These are phyloP conservation scores for Orychophragmus violaceus DNA, from an alignment of 345 rosid species.

Conservation along the genomic window DNA sequence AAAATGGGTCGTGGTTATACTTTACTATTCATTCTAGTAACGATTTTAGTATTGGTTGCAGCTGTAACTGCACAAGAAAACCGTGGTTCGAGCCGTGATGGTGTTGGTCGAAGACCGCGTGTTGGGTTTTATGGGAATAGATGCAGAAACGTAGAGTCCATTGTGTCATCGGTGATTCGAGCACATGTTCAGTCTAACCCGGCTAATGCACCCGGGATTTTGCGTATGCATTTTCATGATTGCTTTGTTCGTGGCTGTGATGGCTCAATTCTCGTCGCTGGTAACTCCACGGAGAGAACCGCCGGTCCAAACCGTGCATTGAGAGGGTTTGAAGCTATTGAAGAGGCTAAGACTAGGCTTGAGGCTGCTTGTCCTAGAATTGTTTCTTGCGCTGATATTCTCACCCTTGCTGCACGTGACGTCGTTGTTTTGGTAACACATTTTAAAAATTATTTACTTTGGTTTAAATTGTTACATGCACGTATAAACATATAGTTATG, in stretches of 20 bases:
- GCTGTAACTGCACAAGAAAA: slow-evolving; percentile 13
- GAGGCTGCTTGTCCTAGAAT: slow-evolving; percentile 35
- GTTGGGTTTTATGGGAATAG: slow-evolving; percentile 20
- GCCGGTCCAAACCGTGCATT: slow-evolving; percentile 28
- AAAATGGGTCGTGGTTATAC: slow-evolving; percentile 17
- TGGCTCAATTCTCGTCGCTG: slow-evolving; percentile 31
- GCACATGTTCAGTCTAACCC: slow-evolving; percentile 28
- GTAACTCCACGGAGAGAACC: slow-evolving; percentile 29
- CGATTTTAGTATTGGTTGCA: slow-evolving; percentile 2
- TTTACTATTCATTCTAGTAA: neutral
- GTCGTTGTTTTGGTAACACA: slow-evolving; percentile 34
- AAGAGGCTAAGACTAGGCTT: slow-evolving; percentile 32
- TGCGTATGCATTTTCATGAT: slow-evolving; percentile 39
- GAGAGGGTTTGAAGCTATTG: slow-evolving; percentile 38
- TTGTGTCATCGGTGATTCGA: slow-evolving; percentile 19
- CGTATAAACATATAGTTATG: neutral
- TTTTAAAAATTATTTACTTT: neutral
- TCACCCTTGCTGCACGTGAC: slow-evolving; percentile 44
- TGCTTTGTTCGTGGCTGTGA: slow-evolving; percentile 41
- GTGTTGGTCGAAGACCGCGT: slow-evolving; percentile 11
- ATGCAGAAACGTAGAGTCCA: slow-evolving; percentile 27
- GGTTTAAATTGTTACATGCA: neutral
- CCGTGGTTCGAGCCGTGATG: slow-evolving; percentile 6
- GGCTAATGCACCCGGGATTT: slow-evolving; percentile 32
- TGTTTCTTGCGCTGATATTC: slow-evolving; percentile 52